These are phyloP conservation scores for Nannochloropsis salina DNA, from an alignment of 108 stramenopile genomes.

Conservation along the genomic window DNA sequence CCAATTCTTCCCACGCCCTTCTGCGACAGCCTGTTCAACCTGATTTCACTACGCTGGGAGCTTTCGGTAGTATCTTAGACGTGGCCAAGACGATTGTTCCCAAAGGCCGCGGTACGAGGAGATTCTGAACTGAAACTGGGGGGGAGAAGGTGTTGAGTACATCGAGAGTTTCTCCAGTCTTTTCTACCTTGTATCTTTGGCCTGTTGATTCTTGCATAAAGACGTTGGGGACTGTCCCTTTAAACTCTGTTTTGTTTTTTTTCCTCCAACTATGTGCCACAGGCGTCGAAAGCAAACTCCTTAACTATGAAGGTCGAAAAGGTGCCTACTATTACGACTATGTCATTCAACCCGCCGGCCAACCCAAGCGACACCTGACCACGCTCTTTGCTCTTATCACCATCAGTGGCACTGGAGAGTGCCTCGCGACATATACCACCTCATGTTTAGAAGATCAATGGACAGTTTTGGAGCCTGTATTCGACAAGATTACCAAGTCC, in stretches of 20 bases:
- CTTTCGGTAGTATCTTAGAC: constrained; percentile 6
- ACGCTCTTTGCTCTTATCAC: constrained; percentile 1
- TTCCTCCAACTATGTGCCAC: background rate
- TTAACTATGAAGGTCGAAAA: background rate
- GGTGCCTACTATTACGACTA: background rate
- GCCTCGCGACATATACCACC: background rate
- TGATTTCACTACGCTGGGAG: background rate
- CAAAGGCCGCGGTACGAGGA: background rate
- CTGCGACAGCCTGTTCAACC: background rate
- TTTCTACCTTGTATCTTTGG: too few species aligned
- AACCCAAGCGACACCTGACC: constrained; percentile 14
- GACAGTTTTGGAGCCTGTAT: background rate
- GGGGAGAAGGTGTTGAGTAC: too few species aligned
- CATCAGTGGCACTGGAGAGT: background rate
- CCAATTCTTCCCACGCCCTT: background rate
- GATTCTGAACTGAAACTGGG: too few species aligned
- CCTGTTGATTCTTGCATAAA: too few species aligned
- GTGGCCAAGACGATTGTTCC: background rate
- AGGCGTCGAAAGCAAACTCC: background rate
- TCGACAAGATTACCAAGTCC: background rate
- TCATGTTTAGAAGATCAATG: constrained; percentile 15
- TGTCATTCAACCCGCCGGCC: background rate
- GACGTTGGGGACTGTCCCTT: too few species aligned
- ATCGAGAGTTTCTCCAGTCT: too few species aligned
- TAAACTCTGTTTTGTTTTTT: background rate